Base-by-base conservation (phyloP, 169 alveolate species). In the Eimeria zaria region DNA sequence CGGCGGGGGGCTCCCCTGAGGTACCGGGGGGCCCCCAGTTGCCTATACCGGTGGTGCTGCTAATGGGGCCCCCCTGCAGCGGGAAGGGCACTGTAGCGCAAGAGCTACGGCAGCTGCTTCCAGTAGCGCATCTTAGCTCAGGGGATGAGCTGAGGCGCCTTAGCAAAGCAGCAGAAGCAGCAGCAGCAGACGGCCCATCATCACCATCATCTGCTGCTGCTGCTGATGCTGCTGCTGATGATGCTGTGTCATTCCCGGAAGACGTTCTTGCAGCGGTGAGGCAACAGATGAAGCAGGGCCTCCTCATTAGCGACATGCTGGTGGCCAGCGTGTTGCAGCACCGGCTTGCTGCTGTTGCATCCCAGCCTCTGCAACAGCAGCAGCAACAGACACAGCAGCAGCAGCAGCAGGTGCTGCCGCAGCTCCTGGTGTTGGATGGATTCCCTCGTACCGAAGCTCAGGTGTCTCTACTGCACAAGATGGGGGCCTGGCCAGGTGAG, bases 51-150 rank as follows among this genome's bases (percentile, higher is more conserved):
- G 84, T 73, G 33, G 84, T 73, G 84, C 84, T 73, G 51, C 51
- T 73, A 46, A n/a, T 73, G 51, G 84, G 84, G 84, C 84, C 84
- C 51, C 84, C 84, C 84, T 73, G 84, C 84, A 73, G 84, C 84
- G 84, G 84, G 51, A 73, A 73, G 46, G 84, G 84, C 6, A 73
- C 84, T 30, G 84, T 73, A 39, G 44, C 51, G 18, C 84, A 73
- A 33, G 84, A 73, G 44, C 84, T 73, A 46, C 84, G 30, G 84
- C 84, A 73, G 51, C 18, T 27, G 84, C 84, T 73, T 39, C 55
- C 84, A 8, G 18, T 39, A 33, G 84, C 46, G 4, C 84, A 73
- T 39, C 51, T 73, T 39, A 73, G 84, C 46, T 33, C 84, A n/a
- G 84, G 84, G 51, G 84, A 73, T 20, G 84, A 73, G 84, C 84